Base-by-base conservation (phyloP, 352 stramenopile genomes). In the Globisporangium perplexum region DNA sequence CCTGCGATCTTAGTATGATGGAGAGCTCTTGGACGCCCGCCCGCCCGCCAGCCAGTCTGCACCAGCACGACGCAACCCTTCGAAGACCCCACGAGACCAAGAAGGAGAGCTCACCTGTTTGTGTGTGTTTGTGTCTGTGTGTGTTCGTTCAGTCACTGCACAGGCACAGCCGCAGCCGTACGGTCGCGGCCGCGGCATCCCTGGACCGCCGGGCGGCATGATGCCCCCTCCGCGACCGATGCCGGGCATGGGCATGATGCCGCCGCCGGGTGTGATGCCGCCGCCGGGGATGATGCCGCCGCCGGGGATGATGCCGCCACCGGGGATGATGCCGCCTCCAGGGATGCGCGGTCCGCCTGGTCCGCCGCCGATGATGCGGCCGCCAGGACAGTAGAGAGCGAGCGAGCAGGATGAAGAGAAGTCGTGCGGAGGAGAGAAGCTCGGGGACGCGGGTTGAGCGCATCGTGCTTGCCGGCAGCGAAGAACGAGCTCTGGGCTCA, bases 1-100 rank as follows among this genome's bases (percentile, higher is more conserved):
- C 77, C 72, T 83, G 72, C 64, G 75, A 90, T 89, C 81, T 91
- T 89, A 89, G 77, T 72, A 87, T 94, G 81, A 92, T 95, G 78
- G 83, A 72, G 64, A 42, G 39, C 24, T 14, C 47, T 3, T 10
- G 35, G 3, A 20, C 3, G 45, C 47, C 23, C 35, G 7, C 42
- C 23, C 18, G 47, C 46, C 55, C 24, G 51, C 31, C 50, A 50
- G 33, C 38, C 41, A 46, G n/a, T 11, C n/a, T n/a, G n/a, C 18
- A 45, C 15, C n/a, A 11, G 14, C n/a, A 44, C 33, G 5, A 30
- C 26, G 26, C 26, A n/a, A 12, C 15, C 7, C 31, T 38, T 11
- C 10, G 10, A 15, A 38, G 31, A 12, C 15, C 31, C 14, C 43
- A 31, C 22, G 10, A 47, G 24, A 68, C 35, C 24, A 7, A 49